Evolutionary conservation across 2,329 filamentous ascomycete species (phyloP).

Genomic region (Hypoxylon sp.): DNA sequence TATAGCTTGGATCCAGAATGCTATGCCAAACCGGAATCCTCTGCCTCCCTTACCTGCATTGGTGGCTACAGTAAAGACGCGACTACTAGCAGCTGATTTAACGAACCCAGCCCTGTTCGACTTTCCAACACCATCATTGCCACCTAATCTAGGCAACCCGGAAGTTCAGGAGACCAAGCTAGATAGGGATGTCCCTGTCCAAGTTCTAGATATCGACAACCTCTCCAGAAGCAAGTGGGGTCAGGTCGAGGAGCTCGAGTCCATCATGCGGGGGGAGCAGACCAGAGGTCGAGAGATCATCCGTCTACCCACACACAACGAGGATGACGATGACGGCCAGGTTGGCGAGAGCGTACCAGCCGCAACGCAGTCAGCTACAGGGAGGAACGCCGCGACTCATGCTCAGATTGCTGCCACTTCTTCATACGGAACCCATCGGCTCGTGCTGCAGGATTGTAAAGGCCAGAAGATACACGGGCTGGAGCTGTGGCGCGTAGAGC

Average conservation of each 20-base stretch:
- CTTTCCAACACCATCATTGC: conserved; percentile 61
- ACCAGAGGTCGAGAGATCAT: conserved; percentile 86
- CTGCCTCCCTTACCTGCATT: conserved; percentile 78
- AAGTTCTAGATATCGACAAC: conserved; percentile 90
- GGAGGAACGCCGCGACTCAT: conserved; percentile 28
- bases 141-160: conserved; percentile 69
- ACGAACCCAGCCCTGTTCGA: conserved; percentile 70
- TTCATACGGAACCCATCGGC: conserved; percentile 77
- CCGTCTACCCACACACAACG: conserved; percentile 66
- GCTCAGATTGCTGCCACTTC: conserved; percentile 43
- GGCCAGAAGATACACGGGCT: conserved; percentile 79
- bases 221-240: conserved; percentile 85
- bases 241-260: conserved; percentile 86
- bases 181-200: conserved; percentile 76
- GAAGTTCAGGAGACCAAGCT: conserved; percentile 70
- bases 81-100: conserved; percentile 84
- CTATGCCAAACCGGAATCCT: conserved; percentile 70
- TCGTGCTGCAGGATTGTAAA: conserved; percentile 84
- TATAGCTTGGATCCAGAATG: conserved; percentile 72
- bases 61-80: conserved; percentile 83
- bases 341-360: conserved; percentile 55
- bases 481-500: conserved; percentile 77
- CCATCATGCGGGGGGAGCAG: conserved; percentile 78
- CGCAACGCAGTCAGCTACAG: conserved; percentile 15
- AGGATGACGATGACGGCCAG: conserved; percentile 65